A percentile compares a stretch with the other conserved stretches of the same genome.
Evolutionary conservation across 306 rosid genomes (phyloP).

Genomic region (Gillenia trifoliata): DNA sequence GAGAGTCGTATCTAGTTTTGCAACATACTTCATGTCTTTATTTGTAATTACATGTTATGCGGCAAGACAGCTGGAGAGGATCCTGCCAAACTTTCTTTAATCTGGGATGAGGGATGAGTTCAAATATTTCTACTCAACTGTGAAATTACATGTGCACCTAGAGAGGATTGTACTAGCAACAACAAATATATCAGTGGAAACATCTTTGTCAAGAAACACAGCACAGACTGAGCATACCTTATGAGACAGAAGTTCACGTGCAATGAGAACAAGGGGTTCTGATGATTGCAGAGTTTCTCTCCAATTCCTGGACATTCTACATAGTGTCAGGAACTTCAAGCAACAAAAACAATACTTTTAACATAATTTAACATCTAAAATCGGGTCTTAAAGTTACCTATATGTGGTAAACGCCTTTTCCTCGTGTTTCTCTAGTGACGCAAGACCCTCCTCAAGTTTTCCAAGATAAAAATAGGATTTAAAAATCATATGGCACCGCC

Average conservation of each 20-base stretch:
- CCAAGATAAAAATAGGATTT: constrained; percentile 73
- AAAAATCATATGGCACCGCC: constrained; percentile 74
- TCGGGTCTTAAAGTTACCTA: constrained; percentile 37
- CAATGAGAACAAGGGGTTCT: constrained; percentile 55
- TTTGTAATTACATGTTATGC: background rate
- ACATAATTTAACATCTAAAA: constrained; percentile 3
- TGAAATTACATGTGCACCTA: background rate
- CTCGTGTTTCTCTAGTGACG: constrained; percentile 63
- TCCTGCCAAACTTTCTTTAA: background rate
- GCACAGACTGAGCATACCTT: constrained; percentile 54
- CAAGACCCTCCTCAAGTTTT: constrained; percentile 85
- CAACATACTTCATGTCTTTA: background rate
- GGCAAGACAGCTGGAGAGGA: background rate
- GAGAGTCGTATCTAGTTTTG: background rate
- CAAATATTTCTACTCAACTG: background rate
- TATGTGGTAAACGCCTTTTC: constrained; percentile 41
- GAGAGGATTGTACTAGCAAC: background rate
- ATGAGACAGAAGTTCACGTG: constrained; percentile 55
- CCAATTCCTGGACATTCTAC: constrained; percentile 55
- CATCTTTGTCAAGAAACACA: background rate
- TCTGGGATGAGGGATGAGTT: background rate
- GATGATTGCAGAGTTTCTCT: constrained; percentile 59
- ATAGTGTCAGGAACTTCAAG: constrained; percentile 26
- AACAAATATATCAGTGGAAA: background rate
- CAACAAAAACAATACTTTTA: constrained; percentile 6